Conservation (phyloP, 371 early-diverging fungal genomes). For the Actinomortierella ambigua region DNA sequence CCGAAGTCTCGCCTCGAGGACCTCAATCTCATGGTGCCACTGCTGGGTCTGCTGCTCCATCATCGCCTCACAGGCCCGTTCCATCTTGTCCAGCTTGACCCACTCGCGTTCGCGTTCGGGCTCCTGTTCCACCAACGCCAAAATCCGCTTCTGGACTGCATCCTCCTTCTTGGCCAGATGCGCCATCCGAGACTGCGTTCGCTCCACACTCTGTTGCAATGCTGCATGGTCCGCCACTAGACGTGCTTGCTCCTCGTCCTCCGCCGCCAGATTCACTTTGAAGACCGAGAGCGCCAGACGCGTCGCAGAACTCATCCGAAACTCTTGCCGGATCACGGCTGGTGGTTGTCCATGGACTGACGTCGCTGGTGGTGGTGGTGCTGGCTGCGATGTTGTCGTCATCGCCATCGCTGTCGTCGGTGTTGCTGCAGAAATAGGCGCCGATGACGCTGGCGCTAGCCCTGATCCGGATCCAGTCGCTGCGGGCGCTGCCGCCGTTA, state of each 20-base stretch:
- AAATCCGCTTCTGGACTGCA: background rate
- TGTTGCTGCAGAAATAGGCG: too few relatives aligned
- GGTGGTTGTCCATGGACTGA: too few relatives aligned
- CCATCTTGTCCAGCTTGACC: too few relatives aligned
- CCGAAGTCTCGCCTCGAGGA: too few relatives aligned
- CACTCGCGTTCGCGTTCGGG: too few relatives aligned
- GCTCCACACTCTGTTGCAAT: slow-evolving; percentile 12
- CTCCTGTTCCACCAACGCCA: too few relatives aligned
- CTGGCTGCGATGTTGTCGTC: slow-evolving; percentile 1
- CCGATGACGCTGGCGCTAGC: slow-evolving; percentile 26
- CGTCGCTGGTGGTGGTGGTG: background rate
- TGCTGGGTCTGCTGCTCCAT: too few relatives aligned
- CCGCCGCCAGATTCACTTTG: slow-evolving; percentile 17
- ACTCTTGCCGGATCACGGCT: background rate
- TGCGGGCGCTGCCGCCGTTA: background rate
- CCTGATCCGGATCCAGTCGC: slow-evolving; percentile 27
- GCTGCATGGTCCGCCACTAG: slow-evolving; percentile 23
- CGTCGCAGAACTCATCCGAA: slow-evolving; percentile 29
- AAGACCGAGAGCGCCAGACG: slow-evolving; percentile 36
- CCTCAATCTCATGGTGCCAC: too few relatives aligned
- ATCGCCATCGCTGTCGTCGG: slow-evolving; percentile 11
- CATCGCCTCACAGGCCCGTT: too few relatives aligned
- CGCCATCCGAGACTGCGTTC: slow-evolving; percentile 4
- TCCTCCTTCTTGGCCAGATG: slow-evolving; percentile 4
- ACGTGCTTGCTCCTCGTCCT: slow-evolving; percentile 31